A percentile compares a stretch with the other conserved stretches of the same genome.
phyloP scores from a whole-genome alignment of 345 rosid genomes.

The Firmiana major region DNA sequence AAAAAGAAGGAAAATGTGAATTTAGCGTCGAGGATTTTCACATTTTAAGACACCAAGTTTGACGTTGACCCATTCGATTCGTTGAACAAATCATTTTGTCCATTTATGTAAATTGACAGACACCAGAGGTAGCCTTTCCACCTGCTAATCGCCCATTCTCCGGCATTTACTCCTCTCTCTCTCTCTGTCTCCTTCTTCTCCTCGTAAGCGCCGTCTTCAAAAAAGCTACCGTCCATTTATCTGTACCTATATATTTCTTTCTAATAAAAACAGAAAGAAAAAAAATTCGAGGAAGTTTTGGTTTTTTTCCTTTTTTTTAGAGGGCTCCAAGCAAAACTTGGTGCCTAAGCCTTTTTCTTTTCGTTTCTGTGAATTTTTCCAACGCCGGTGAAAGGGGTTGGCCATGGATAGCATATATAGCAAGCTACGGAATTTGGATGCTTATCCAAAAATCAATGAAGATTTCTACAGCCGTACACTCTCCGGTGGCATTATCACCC shows the following conservation, averaged over 20 bases:
- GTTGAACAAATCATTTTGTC: background rate
- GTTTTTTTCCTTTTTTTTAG: background rate
- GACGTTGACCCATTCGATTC: background rate
- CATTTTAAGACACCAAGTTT: slow-evolving; percentile 13
- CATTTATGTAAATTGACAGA: background rate
- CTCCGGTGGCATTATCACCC: slow-evolving; percentile 86
- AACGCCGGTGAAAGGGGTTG: background rate
- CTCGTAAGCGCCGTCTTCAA: background rate
- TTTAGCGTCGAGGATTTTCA: background rate
- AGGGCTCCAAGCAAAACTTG: background rate
- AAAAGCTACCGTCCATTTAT: background rate
- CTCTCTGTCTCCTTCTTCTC: background rate
- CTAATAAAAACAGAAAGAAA: too few relatives aligned
- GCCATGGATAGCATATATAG: slow-evolving; percentile 43
- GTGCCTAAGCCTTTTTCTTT: background rate
- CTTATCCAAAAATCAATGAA: slow-evolving; percentile 87
- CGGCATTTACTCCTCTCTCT: background rate
- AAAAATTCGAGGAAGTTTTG: background rate
- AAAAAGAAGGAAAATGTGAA: background rate
- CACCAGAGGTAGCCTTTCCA: background rate
- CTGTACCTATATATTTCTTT: background rate
- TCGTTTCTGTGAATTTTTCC: background rate
- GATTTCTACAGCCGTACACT: slow-evolving; percentile 83
- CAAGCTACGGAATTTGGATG: slow-evolving; percentile 67
- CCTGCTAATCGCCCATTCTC: background rate